Base-by-base conservation (phyloP, 192 early-diverging fungal species). In the Dissophora ornata region DNA sequence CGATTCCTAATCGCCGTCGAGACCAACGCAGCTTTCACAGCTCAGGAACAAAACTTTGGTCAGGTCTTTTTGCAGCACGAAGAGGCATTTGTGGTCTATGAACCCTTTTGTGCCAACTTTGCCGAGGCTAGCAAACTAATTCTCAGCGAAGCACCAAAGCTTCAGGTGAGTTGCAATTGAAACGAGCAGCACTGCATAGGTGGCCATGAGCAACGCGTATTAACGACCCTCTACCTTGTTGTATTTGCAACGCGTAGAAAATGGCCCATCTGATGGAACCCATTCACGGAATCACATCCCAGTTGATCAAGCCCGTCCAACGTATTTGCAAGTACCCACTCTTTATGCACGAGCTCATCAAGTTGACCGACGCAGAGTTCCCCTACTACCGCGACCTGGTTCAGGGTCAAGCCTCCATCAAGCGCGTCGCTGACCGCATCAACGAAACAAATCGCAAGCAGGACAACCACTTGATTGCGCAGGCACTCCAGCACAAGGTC, bases 251-350 rank as follows among this genome's bases (percentile, higher is more conserved):
- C 29, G 8, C 22, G n/a, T 84, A 84, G 83, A 86, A 82, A 62
- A 71, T 89, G 62, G 78, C 81, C 26, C 84, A 88, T 69, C 83
- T 90, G 62, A 92, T 91, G 61, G 94, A 96, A 47, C 95, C 95
- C 22, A 87, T 87, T 56, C 91, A 95, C 59, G 93, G 91, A 79
- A 79, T 99, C 62, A 94, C 93, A 19, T 93, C 91, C 7, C 92
- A 93, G 82, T 85, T 99, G 53, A 99, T 99, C 83, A 97, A 98
- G 69, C 98, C 98, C 3, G 89, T 99, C 9, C 98, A 99, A 81
- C 89, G 98, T 49, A 94, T 98, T 59, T 97, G 96, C 85, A 96
- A 96, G 85, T 99, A 99, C 82, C 96, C 96, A 40, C 81, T 99
- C 56, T 86, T 99, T 19, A 82, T 96, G 60, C 83, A 85, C 59